phyloP scores from a whole-genome alignment of 306 rosid genomes.

The Begonia masoniana region DNA sequence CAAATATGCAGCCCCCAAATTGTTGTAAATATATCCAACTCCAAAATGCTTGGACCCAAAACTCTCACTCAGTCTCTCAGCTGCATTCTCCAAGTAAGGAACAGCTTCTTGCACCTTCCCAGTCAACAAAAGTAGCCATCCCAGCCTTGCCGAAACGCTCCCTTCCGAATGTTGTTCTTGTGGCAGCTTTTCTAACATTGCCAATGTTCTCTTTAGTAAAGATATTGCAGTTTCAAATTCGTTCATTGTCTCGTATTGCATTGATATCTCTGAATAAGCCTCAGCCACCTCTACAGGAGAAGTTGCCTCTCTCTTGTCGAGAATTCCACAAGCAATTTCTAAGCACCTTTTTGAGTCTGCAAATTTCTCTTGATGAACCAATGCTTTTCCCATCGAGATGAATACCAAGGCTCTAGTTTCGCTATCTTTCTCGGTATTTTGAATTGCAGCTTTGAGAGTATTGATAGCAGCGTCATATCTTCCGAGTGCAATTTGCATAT shows the following conservation, averaged over 20 bases:
- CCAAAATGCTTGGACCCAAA: slow-evolving; percentile 97
- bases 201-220: slow-evolving; percentile 53
- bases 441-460: slow-evolving; percentile 51
- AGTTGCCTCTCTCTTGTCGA: slow-evolving; percentile 51
- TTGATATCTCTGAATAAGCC: slow-evolving; percentile 75
- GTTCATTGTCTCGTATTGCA: slow-evolving; percentile 84
- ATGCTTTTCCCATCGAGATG: slow-evolving; percentile 73
- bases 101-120: slow-evolving; percentile 84
- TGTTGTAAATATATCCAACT: slow-evolving; percentile 86
- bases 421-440: slow-evolving; percentile 52
- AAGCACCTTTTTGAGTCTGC: slow-evolving; percentile 55
- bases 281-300: slow-evolving; percentile 69
- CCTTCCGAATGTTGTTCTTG: slow-evolving; percentile 93
- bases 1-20: slow-evolving; percentile 88
- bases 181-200: slow-evolving; percentile 72
- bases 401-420: slow-evolving; percentile 72
- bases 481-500: slow-evolving; percentile 81
- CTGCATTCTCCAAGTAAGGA: slow-evolving; percentile 85
- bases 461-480: slow-evolving; percentile 67
- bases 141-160: slow-evolving; percentile 78
- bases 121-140: slow-evolving; percentile 75
- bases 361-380: slow-evolving; percentile 64
- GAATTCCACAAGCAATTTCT: slow-evolving; percentile 68
- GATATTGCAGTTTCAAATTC: slow-evolving; percentile 85
- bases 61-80: slow-evolving; percentile 72